Evolutionary conservation across 495 filamentous ascomycete species (phyloP), one percentile per base, ranked within the genome.

Genomic region (Astrothelium subdiscretum): DNA sequence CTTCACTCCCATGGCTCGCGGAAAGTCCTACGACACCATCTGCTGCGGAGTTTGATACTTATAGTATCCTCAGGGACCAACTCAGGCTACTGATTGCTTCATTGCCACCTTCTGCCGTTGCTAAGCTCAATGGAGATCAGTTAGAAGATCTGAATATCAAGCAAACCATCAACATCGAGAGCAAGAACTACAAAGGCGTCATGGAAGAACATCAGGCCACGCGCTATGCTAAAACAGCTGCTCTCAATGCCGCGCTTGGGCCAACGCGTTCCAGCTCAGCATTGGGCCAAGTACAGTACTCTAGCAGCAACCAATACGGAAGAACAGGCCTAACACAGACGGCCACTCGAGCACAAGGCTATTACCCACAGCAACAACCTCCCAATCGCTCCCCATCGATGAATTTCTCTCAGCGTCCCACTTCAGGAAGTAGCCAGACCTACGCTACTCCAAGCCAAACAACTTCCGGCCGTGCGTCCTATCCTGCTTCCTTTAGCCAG

Each of bases 111-210:
- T 91, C 90, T 70, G 87, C 89, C 10, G 85, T 97, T 57, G 83
- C 92, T 5, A 92, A 92, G 66, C 76, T 96, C 54, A 83, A 95
- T 69, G 88, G 89, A 35, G 87, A 95, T 68, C 88, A 90, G 70
- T 73, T 96, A 10, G 87, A 82, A 4, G 88, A 89, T 24, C 77
- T 97, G 12, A 88, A 86, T 61, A 84, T 97, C 69, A 92, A 87
- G 73, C 87, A 84, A n/a, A 90, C 85, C 75, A 82, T 96, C 31
- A 73, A 89, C 62, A 68, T 92, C 57, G 83, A 87, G 35, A 83
- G 77, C 27, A 85, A 83, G 43, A 83, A 88, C 68, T 88, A 88
- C 65, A 81, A 79, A 59, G 92, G 92, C 3, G 84, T 86, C 15
- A 88, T 96, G 86, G 91, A 96, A 69, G 89, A 91, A 70, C 91